Evolutionary conservation across 2,329 filamentous ascomycete genomes (phyloP).

Genomic region (Pseudofabraea citricarpa): DNA sequence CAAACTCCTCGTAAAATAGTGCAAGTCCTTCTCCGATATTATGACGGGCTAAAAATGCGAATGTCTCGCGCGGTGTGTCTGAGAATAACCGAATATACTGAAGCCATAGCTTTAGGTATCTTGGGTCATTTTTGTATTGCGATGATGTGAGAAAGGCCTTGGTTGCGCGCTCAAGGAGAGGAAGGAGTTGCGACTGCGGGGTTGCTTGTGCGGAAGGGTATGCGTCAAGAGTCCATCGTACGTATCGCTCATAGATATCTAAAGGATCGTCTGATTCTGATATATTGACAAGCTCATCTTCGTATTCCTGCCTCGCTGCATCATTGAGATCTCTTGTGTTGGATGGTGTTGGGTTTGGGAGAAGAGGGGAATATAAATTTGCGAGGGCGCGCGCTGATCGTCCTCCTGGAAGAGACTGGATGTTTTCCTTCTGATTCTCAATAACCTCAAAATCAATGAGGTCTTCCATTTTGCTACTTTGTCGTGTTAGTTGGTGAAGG

Average conservation of each 20-base stretch:
- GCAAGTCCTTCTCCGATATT: slow-evolving; percentile 81
- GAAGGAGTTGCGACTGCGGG: slow-evolving; percentile 81
- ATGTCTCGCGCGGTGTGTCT: slow-evolving; percentile 88
- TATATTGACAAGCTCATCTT: slow-evolving; percentile 73
- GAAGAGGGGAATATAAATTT: slow-evolving; percentile 70
- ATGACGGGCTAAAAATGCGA: slow-evolving; percentile 85
- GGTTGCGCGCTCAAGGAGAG: slow-evolving; percentile 86
- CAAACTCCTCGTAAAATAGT: slow-evolving; percentile 95
- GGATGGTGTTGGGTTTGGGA: slow-evolving; percentile 60
- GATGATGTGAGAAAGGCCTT: slow-evolving; percentile 79
- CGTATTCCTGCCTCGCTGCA: slow-evolving; percentile 75
- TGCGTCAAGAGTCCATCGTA: slow-evolving; percentile 92
- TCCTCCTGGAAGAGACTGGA: slow-evolving; percentile 84
- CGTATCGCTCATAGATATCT: slow-evolving; percentile 93
- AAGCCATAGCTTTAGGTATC: slow-evolving; percentile 91
- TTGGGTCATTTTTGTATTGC: slow-evolving; percentile 91
- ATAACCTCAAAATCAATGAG: slow-evolving; percentile 83
- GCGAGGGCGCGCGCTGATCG: slow-evolving; percentile 86
- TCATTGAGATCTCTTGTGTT: slow-evolving; percentile 76
- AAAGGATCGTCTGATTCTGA: slow-evolving; percentile 91
- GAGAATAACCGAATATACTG: slow-evolving; percentile 91
- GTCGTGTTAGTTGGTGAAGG: slow-evolving; percentile 4
- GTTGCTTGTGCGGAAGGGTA: slow-evolving; percentile 94
- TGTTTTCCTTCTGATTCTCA: slow-evolving; percentile 96
- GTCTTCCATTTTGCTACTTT: slow-evolving; percentile 35